These are phyloP conservation scores for Stephania japonica DNA, from an alignment of 164 flowering plant species.

Conservation along the genomic window DNA sequence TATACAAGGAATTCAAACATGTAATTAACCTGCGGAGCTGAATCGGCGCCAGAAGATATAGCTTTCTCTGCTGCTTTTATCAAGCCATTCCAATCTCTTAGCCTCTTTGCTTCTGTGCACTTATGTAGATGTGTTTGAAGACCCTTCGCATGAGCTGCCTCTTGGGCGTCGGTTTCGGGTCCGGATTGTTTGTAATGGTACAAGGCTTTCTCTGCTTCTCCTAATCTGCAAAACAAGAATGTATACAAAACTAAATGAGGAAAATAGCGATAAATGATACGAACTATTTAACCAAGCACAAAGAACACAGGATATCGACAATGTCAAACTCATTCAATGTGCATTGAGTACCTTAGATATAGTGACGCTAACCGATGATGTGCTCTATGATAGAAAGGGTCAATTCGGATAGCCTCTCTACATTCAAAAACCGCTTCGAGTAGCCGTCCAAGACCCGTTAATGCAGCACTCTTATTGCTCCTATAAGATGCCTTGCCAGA, in stretches of 20 bases:
- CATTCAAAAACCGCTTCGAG: conserved; percentile 68
- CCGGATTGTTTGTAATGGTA: conserved; percentile 54
- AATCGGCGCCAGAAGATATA: conserved; percentile 66
- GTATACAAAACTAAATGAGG: not conserved
- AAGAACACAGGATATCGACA: too few species aligned
- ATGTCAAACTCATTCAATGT: not conserved
- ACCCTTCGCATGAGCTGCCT: conserved; percentile 38
- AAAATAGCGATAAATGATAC: not conserved
- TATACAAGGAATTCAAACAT: not conserved
- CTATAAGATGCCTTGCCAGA: conserved; percentile 53
- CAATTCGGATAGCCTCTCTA: conserved; percentile 59
- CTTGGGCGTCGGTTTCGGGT: conserved; percentile 24
- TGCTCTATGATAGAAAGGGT: conserved; percentile 64
- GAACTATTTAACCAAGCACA: too few species aligned
- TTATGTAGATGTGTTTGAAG: conserved; percentile 34
- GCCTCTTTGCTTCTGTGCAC: conserved; percentile 48
- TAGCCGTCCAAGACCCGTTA: conserved; percentile 60
- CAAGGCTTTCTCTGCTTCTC: conserved; percentile 67
- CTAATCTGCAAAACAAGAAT: conserved; percentile 40
- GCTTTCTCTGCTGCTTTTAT: conserved; percentile 43
- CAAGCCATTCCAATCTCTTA: conserved; percentile 51
- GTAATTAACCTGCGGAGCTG: conserved; percentile 62
- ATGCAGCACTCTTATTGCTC: conserved; percentile 76
- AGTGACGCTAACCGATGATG: conserved; percentile 67
- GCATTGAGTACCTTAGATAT: conserved; percentile 47